Percentiles rank a stretch among this genome's conserved stretches.
These are phyloP conservation scores for Vitis amurensis DNA, from an alignment of 164 flowering plant species.

Conservation along the genomic window DNA sequence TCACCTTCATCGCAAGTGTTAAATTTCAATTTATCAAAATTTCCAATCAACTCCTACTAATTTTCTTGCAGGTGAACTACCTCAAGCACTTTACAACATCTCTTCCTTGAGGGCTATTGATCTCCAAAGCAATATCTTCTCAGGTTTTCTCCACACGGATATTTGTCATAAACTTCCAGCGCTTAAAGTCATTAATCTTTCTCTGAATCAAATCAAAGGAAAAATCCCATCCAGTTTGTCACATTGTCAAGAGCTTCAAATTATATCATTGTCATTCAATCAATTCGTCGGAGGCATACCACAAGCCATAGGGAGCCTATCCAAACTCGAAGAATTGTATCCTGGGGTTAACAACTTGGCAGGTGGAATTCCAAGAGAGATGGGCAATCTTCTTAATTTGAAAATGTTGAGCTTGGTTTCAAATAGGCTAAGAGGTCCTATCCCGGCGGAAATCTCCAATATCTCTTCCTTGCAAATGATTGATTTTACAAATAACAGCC, in stretches of 20 bases:
- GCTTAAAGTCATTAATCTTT: too few species aligned
- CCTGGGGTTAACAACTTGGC: not conserved
- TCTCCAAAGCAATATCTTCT: too few species aligned
- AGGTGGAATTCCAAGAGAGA: conserved; percentile 14
- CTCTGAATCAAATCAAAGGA: not conserved
- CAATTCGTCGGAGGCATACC: not conserved
- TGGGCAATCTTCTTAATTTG: conserved; percentile 16
- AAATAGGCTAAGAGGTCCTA: not conserved
- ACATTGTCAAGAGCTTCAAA: not conserved
- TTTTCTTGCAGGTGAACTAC: too few species aligned
- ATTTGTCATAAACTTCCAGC: too few species aligned
- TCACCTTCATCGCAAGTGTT: too few species aligned
- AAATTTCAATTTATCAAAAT: too few species aligned
- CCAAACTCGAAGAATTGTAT: not conserved
- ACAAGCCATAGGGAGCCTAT: too few species aligned
- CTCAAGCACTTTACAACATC: conserved; percentile 2
- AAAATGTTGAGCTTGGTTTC: not conserved
- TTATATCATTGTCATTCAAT: not conserved
- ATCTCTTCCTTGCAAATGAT: too few species aligned
- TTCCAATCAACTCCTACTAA: too few species aligned
- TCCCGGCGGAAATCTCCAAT: too few species aligned
- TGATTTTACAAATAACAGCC: too few species aligned
- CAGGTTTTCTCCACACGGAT: too few species aligned
- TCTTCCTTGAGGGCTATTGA: not conserved
- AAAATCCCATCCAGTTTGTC: not conserved